Evolutionary conservation across 2,329 filamentous ascomycete species (phyloP).

Genomic region (Aspergillus novoparasiticus): DNA sequence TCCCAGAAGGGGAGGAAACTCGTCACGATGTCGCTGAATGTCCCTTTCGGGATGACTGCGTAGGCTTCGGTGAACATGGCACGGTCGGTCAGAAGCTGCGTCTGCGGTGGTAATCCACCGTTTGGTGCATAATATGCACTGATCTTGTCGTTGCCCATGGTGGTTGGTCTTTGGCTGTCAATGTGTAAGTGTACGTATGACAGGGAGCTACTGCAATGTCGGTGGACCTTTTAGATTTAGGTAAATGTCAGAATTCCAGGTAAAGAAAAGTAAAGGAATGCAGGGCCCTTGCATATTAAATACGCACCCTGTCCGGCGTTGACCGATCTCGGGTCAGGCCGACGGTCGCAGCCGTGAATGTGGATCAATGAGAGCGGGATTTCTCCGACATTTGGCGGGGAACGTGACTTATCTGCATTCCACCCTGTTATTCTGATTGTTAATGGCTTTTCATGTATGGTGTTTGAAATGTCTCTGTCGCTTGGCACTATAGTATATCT

Average conservation of each 20-base stretch:
- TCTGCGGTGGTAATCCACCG: slow-evolving; percentile 26
- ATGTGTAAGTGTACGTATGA: no score
- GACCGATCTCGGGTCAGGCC: neutral
- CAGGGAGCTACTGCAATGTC: no score
- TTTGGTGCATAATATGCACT: slow-evolving; percentile 28
- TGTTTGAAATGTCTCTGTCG: no score
- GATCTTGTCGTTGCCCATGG: slow-evolving; percentile 28
- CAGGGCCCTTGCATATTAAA: no score
- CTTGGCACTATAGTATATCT: no score
- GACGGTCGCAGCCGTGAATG: neutral
- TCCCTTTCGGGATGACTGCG: slow-evolving; percentile 27
- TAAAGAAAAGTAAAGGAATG: no score
- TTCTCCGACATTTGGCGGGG: neutral
- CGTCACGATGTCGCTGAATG: slow-evolving; percentile 28
- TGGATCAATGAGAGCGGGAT: neutral
- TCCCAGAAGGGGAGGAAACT: slow-evolving; percentile 31
- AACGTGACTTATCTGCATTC: no score
- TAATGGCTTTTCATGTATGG: no score
- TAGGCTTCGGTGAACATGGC: slow-evolving; percentile 31
- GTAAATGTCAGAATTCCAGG: no score
- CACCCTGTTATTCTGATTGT: no score
- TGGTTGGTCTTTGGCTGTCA: neutral
- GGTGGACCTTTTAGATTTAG: no score
- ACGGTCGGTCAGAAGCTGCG: slow-evolving; percentile 28
- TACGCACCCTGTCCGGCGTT: neutral